phyloP scores from a whole-genome alignment of 441 rosid genomes.

The Euphorbia schlechtendalii region DNA sequence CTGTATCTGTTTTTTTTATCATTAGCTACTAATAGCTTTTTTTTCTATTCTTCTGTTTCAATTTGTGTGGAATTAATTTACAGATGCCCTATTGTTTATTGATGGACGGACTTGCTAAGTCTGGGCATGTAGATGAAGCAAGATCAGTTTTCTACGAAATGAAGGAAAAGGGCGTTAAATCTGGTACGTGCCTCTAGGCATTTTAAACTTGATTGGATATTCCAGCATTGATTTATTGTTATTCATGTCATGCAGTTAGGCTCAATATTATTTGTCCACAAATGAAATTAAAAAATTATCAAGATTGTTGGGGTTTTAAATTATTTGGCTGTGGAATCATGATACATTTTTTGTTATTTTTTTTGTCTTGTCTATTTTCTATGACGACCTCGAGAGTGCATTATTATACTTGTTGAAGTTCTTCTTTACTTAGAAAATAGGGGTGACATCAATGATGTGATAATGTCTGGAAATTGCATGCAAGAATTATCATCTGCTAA shows the following conservation, averaged over 20 bases:
- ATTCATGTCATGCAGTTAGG: not conserved
- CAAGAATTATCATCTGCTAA: no score
- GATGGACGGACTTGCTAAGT: conserved; percentile 91
- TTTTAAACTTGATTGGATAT: not conserved
- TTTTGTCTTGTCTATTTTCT: no score
- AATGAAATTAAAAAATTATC: not conserved
- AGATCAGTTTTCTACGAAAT: conserved; percentile 51
- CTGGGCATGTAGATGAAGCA: conserved; percentile 66
- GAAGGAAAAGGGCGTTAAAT: conserved; percentile 51
- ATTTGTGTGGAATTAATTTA: conserved; percentile 16
- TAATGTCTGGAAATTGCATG: no score
- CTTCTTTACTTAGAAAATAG: not conserved
- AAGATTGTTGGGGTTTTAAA: not conserved
- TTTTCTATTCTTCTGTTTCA: conserved; percentile 12
- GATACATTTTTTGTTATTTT: not conserved
- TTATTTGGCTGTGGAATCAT: not conserved
- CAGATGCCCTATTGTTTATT: conserved; percentile 87
- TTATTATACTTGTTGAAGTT: not conserved
- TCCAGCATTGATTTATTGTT: not conserved
- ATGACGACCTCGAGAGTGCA: no score
- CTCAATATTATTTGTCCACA: not conserved
- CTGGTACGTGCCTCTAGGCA: conserved; percentile 42
- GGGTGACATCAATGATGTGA: not conserved
- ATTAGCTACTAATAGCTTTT: not conserved
- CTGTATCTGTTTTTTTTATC: not conserved